Evolutionary conservation across 805 yeast genomes (phyloP), one percentile per base, ranked within the genome.

Genomic region (Starmerella bacillaris): DNA sequence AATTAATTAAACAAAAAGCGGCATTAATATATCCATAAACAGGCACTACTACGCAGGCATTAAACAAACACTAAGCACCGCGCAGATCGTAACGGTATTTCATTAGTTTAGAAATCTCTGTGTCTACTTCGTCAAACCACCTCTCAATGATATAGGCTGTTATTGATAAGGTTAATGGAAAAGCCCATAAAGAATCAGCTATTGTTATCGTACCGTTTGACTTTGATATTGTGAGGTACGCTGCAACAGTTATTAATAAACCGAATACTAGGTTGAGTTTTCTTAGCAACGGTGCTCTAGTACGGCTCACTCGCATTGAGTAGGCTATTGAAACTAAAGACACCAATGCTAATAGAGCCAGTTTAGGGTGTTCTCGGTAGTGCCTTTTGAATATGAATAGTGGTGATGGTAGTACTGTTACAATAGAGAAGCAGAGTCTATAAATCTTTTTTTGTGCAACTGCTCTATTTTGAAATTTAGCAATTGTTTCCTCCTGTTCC

Each of bases 321-420:
- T 31, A 54, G 3, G 50, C 51, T 11, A 50, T 41, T 12, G 44
- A 33, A 11, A 38, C 33, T 7, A 49, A 37, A 21, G 50, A 38
- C 7, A 51, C 33, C 16, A 55, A 37, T 8, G 56, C 37, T 34
- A 50, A 36, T 21, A 54, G 32, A 15, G 58, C 45, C 5, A 55
- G 47, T 33, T 39, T 32, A 2, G 54, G 44, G 31, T 43, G 45
- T 24, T 34, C 30, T 5, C 57, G 47, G 39, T 51, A 49, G 36
- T 50, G 49, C 0, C 48, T 46, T 15, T 48, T 38, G 6, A 48
- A 15, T 12, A 56, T 33, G 34, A 35, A 54, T n/a, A 49, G 31
- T 6, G 59, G 58, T 9, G 57, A 43, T 7, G 58, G 58, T 18
- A 53, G 27, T n/a, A 48, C 43, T 26, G 51, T 36, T 21, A 50